Base-by-base conservation (phyloP, 352 stramenopile genomes). In the Phytopythium oedochilum region DNA sequence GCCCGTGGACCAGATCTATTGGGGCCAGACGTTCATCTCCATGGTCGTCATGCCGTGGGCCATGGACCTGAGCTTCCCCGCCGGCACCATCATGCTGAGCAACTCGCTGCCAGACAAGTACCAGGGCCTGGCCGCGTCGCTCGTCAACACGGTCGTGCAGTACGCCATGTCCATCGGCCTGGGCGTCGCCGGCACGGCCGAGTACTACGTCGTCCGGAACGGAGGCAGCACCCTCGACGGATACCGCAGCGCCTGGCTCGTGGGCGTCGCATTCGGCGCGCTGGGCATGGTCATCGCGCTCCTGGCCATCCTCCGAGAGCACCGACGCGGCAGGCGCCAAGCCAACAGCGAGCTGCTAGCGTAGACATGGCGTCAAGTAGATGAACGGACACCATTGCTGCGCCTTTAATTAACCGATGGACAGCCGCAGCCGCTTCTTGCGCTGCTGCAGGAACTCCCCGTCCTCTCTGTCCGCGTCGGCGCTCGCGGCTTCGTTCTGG, bases 341-440 rank as follows among this genome's bases (percentile, higher is more conserved):
- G n/a, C n/a, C 18, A 8, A 14, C 12, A 26, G 26, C 25, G 11
- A n/a, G 26, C 44, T 28, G 44, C 14, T 11, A 15, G 44, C n/a
- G 25, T 28, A 18, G 38, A 6, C 6, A n/a, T n/a, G n/a, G n/a
- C n/a, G n/a, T n/a, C n/a, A n/a, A n/a, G n/a, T n/a, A n/a, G n/a
- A n/a, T n/a, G n/a, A n/a, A n/a, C n/a, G n/a, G n/a, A n/a, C n/a
- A n/a, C n/a, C n/a, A n/a, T n/a, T n/a, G n/a, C n/a, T n/a, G n/a
- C n/a, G n/a, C n/a, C 44, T 25, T 36, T 5, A 25, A 8, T 44
- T n/a, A 77, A 36, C 65, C 62, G 14, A 77, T 50, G 52, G 68
- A 77, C 47, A 63, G 49, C n/a, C 68, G 68, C 62, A 73, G 50
- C 38, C 68, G 61, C 63, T 77, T 77, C 53, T 68, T 76, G 43